Conservation (phyloP, 441 rosid species). For the Erodium moschatum region DNA sequence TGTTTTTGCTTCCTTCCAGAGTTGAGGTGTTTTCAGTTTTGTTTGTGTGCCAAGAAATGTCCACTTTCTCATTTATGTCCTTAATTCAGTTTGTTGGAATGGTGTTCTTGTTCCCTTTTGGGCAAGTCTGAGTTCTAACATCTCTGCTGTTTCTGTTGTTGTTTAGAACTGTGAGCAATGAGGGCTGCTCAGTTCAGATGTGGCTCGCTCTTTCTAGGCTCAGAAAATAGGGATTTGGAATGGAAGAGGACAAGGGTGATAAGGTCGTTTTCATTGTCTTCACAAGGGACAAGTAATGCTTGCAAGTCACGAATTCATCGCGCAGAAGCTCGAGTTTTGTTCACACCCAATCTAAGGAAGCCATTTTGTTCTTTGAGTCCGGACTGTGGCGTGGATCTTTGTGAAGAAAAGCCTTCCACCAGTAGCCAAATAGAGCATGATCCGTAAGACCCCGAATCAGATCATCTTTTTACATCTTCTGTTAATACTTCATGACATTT, state of each 20-base stretch:
- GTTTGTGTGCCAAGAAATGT: not conserved
- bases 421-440: constrained; percentile 24
- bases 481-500: not conserved
- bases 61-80: not conserved
- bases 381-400: constrained; percentile 36
- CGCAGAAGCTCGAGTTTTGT: constrained; percentile 22
- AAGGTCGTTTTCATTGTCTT: constrained; percentile 16
- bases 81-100: too few species aligned
- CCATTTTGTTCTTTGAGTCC: constrained; percentile 28
- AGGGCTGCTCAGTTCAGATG: not conserved
- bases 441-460: constrained; percentile 37
- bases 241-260: constrained; percentile 5
- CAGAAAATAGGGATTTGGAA: not conserved
- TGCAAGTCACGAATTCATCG: constrained; percentile 15
- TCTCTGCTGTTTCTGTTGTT: not conserved
- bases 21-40: not conserved
- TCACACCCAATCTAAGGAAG: constrained; percentile 33
- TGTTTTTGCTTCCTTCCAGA: not conserved
- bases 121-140: not conserved
- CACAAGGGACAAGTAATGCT: constrained; percentile 15
- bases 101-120: too few species aligned
- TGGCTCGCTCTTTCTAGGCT: not conserved
- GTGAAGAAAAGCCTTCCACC: constrained; percentile 29
- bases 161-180: not conserved
- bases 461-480: constrained; percentile 11